Base-by-base conservation (phyloP, 2,329 filamentous ascomycete genomes). In the Ascochyta koolunga region DNA sequence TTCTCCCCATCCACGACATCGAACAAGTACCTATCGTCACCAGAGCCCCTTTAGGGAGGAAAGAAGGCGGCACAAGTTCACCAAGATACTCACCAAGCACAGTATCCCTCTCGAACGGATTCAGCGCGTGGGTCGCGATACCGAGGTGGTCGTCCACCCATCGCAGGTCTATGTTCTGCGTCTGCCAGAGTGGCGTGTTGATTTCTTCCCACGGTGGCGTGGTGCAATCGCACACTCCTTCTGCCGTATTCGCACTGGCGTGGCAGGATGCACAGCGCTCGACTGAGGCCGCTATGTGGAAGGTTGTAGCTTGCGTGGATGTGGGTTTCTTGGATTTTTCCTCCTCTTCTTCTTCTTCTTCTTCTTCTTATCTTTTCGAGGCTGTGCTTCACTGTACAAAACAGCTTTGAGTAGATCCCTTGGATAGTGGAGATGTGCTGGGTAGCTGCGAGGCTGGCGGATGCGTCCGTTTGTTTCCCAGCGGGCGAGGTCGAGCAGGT, bases 11-110 rank as follows among this genome's bases (percentile, higher is more conserved):
- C 11, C 5, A 6, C 18, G n/a, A 51, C 24, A 4, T n/a, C 7
- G 9, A 40, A 45, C 13, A 40, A 4, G 16, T 51, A 51, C 7
- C 18, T 16, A 13, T 36, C 40, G 1, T 40, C 25, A 4, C 10
- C 4, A 1, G 27, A 13, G 5, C 27, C 27, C 27, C 5, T 13
- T 13, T 13, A 13, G 27, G 27, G 27, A 29, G 27, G 27, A 29
- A 29, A 13, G 10, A 29, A 13, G 9, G 11, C 11, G 27, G 27
- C 27, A 29, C 27, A 13, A 29, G 27, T 11, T 53, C 47, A 6
- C 22, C 56, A 0, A 40, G 3, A 13, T 59, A 56, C 45, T 59
- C 52, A 31, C 52, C 56, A 1, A 59, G 19, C 2, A 50, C 31
- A 3, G 10, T 32, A 15, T 11, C 32, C 1, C 8, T 13, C 1